These are phyloP conservation scores for Stephanodiscus triporus DNA, from an alignment of 108 stramenopile genomes.

Conservation along the genomic window DNA sequence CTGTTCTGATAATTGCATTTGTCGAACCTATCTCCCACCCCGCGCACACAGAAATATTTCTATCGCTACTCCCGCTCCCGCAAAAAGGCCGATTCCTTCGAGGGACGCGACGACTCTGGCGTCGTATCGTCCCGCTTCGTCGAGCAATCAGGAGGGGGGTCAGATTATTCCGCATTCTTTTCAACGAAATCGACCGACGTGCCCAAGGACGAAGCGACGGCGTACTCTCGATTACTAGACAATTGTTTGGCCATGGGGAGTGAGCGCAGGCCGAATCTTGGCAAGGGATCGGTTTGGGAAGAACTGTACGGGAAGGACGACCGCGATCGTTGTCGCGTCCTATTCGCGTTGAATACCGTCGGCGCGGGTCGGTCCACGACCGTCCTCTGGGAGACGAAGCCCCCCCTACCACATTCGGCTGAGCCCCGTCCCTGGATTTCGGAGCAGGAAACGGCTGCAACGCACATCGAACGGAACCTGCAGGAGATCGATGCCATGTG, in stretches of 20 bases:
- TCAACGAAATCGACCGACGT: constrained; percentile 4
- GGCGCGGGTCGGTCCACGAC: constrained; percentile 83
- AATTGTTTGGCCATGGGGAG: constrained; percentile 87
- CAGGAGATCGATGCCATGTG: constrained; percentile 89
- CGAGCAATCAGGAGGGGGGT: constrained; percentile 53
- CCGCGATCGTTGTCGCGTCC: constrained; percentile 82
- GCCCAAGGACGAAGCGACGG: constrained; percentile 48
- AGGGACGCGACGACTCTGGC: constrained; percentile 88
- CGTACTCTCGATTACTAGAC: constrained; percentile 64
- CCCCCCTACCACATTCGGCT: constrained; percentile 59
- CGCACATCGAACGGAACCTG: constrained; percentile 79
- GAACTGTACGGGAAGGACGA: constrained; percentile 64
- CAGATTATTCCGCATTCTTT: constrained; percentile 63
- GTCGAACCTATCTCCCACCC: not conserved
- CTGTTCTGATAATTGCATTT: not conserved
- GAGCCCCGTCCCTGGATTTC: constrained; percentile 78
- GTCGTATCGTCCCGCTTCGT: constrained; percentile 82
- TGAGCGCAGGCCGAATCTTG: constrained; percentile 57
- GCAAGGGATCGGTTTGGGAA: constrained; percentile 65
- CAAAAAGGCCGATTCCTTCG: constrained; percentile 88
- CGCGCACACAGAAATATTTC: constrained; percentile 80
- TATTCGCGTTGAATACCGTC: constrained; percentile 84
- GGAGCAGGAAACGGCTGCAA: constrained; percentile 86
- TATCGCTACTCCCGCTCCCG: constrained; percentile 84
- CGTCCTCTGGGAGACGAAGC: constrained; percentile 87